A percentile compares a stretch with the other conserved stretches of the same genome.
Evolutionary conservation across 768 basidiomycete species (phyloP).

Genomic region (Tylopilus subfusipes): DNA sequence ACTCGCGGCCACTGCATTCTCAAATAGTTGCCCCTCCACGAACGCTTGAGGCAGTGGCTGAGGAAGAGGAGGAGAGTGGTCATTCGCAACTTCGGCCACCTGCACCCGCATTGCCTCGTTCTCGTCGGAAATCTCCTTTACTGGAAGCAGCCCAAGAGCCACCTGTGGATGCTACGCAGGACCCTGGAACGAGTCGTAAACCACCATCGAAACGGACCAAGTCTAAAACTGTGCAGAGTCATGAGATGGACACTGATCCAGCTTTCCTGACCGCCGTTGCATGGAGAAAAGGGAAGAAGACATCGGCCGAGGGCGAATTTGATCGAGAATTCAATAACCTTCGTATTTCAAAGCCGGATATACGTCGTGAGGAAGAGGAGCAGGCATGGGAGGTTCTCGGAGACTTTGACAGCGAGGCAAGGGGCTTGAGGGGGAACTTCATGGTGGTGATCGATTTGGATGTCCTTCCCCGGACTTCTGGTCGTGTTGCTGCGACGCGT

Average conservation of each 20-base stretch:
- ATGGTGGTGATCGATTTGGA: constrained; percentile 75
- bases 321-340: constrained; percentile 80
- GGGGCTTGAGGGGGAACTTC: constrained; percentile 66
- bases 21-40: constrained; percentile 7
- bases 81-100: neutral
- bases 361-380: constrained; percentile 45
- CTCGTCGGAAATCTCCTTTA: constrained; percentile 1
- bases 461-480: constrained; percentile 37
- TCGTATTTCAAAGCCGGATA: constrained; percentile 63
- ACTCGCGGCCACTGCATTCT: constrained; percentile 9
- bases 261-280: constrained; percentile 72
- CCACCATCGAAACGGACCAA: constrained; percentile 8
- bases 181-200: constrained; percentile 14
- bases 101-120: neutral
- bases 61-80: constrained; percentile 54
- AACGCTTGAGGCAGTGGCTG: constrained; percentile 39
- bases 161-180: constrained; percentile 19
- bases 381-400: constrained; percentile 58
- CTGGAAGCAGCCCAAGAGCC: neutral
- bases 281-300: constrained; percentile 67
- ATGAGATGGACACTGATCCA: constrained; percentile 52
- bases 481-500: constrained; percentile 35
- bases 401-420: constrained; percentile 58
- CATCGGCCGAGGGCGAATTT: constrained; percentile 57
- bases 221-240: neutral